These are phyloP conservation scores for Verticillium nonalfalfae DNA, from an alignment of 2,329 filamentous ascomycete species.

Conservation along the genomic window DNA sequence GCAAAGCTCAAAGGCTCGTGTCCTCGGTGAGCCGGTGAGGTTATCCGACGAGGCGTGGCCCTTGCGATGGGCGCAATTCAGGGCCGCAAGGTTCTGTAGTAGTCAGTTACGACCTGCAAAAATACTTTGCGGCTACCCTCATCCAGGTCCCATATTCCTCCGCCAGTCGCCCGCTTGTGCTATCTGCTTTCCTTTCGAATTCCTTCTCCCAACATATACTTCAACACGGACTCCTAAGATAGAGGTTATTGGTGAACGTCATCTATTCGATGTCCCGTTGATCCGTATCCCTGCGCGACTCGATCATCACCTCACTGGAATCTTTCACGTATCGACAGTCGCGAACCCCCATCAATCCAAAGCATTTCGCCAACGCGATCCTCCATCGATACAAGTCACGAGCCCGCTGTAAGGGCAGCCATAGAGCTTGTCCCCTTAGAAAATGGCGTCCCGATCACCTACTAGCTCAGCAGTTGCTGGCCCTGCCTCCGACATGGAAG, in stretches of 20 bases:
- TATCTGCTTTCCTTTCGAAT: not conserved
- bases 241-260: too few species aligned
- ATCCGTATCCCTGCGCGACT: not conserved
- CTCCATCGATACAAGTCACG: not conserved
- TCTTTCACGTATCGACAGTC: not conserved
- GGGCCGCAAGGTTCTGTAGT: not conserved
- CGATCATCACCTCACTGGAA: not conserved
- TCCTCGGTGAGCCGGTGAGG: not conserved
- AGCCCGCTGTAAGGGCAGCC: not conserved
- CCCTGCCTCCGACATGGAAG: slow-evolving; percentile 38
- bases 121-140: not conserved
- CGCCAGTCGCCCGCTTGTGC: not conserved
- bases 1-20: not conserved
- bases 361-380: not conserved
- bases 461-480: slow-evolving; percentile 22
- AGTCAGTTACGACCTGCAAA: not conserved
- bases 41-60: not conserved
- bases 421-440: slow-evolving; percentile 2
- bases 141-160: not conserved
- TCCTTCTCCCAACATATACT: not conserved
- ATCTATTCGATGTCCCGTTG: not conserved
- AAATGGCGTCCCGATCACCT: slow-evolving; percentile 31
- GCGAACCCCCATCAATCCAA: not conserved
- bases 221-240: too few species aligned
- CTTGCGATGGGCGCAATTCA: not conserved